Evolutionary conservation across 2,329 filamentous ascomycete species (phyloP).

Genomic region (Colletotrichum sp.): DNA sequence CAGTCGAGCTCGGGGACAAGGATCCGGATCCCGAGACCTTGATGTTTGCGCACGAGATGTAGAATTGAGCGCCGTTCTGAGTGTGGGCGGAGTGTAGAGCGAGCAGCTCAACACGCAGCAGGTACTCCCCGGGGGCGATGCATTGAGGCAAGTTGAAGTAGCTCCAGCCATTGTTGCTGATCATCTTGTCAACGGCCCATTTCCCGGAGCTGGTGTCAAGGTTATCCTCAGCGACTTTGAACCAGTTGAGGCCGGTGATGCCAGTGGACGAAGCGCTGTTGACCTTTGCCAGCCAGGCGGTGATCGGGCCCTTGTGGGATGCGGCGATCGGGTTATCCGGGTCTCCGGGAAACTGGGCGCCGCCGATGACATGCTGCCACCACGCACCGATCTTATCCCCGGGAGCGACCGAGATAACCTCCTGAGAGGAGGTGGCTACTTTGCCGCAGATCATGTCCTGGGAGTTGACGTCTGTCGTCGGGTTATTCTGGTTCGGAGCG

Average conservation of each 20-base stretch:
- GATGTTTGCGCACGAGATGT: slow-evolving; percentile 62
- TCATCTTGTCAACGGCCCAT: slow-evolving; percentile 55
- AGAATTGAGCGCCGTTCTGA: slow-evolving; percentile 53
- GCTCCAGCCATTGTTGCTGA: slow-evolving; percentile 47
- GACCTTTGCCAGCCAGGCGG: slow-evolving; percentile 59
- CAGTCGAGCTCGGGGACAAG: slow-evolving; percentile 39
- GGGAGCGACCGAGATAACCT: slow-evolving; percentile 52
- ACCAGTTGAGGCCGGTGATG: slow-evolving; percentile 36
- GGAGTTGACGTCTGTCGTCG: slow-evolving; percentile 54
- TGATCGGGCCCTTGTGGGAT: slow-evolving; percentile 60
- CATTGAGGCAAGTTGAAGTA: slow-evolving; percentile 55
- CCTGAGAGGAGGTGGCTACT: slow-evolving; percentile 42
- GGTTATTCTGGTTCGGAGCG: slow-evolving; percentile 48
- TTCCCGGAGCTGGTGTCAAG: slow-evolving; percentile 45
- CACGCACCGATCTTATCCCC: slow-evolving; percentile 57
- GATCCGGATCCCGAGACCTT: slow-evolving; percentile 51
- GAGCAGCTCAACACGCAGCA: slow-evolving; percentile 59
- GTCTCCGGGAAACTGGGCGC: slow-evolving; percentile 53
- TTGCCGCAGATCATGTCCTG: slow-evolving; percentile 56
- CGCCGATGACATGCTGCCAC: slow-evolving; percentile 61
- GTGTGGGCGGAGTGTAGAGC: slow-evolving; percentile 56
- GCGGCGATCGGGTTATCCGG: slow-evolving; percentile 59
- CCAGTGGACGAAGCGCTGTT: slow-evolving; percentile 51
- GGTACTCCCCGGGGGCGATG: slow-evolving; percentile 59
- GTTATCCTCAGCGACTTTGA: slow-evolving; percentile 51